phyloP scores from a whole-genome alignment of 2,329 filamentous ascomycete genomes.

The Penicillium sp. region DNA sequence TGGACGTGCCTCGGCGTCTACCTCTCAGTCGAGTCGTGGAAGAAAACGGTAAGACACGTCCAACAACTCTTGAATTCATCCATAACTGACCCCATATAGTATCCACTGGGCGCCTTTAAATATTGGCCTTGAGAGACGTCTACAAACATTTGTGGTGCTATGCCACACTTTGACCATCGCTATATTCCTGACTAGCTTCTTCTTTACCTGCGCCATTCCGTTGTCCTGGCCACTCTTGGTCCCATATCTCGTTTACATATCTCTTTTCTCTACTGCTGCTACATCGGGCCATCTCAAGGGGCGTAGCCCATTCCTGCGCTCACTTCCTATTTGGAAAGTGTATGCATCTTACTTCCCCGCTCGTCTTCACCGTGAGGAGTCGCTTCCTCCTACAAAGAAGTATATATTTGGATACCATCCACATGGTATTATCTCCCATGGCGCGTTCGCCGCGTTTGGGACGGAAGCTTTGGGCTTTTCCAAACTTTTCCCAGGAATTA shows the following conservation, averaged over 20 bases:
- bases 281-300: slow-evolving; percentile 72
- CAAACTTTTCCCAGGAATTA: slow-evolving; percentile 89
- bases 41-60: background rate
- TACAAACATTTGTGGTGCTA: slow-evolving; percentile 76
- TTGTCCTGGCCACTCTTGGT: slow-evolving; percentile 79
- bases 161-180: slow-evolving; percentile 70
- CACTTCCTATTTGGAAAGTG: slow-evolving; percentile 74
- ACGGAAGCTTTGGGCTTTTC: slow-evolving; percentile 87
- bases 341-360: slow-evolving; percentile 94
- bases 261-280: slow-evolving; percentile 71
- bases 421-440: slow-evolving; percentile 94
- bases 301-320: slow-evolving; percentile 72
- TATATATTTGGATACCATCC: slow-evolving; percentile 98
- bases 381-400: slow-evolving; percentile 76
- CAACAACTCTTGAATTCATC: background rate
- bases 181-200: slow-evolving; percentile 74
- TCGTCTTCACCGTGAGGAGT: slow-evolving; percentile 76
- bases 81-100: slow-evolving; percentile 36
- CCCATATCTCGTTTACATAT: slow-evolving; percentile 77
- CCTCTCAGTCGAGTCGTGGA: slow-evolving; percentile 1
- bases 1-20: background rate
- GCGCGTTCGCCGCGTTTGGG: slow-evolving; percentile 87
- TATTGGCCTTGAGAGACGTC: slow-evolving; percentile 66
- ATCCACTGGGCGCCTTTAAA: slow-evolving; percentile 83
- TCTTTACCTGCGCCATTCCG: slow-evolving; percentile 86